phyloP scores from a whole-genome alignment of 768 basidiomycete genomes.

The Tephrocybe sp. region DNA sequence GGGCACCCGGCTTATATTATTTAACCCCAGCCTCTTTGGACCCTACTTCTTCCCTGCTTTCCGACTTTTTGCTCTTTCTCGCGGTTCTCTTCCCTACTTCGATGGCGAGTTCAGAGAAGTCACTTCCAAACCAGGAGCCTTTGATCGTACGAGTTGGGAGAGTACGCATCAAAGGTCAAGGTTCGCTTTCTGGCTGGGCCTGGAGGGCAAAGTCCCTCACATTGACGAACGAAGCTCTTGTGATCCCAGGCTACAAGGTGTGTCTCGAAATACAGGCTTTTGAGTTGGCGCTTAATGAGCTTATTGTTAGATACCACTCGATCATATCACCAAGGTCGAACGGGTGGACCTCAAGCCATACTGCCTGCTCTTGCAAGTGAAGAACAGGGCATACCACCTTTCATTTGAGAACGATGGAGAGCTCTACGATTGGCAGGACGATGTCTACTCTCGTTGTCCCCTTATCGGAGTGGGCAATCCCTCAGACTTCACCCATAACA shows the following conservation, averaged over 20 bases:
- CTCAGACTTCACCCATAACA: conserved; percentile 39
- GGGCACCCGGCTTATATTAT: conserved; percentile 4
- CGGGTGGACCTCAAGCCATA: conserved; percentile 37
- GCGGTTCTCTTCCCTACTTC: not conserved
- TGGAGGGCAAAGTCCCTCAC: conserved; percentile 21
- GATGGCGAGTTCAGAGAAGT: conserved; percentile 3
- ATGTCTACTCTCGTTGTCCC: conserved; percentile 40
- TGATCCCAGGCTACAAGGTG: conserved; percentile 19
- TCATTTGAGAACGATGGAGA: conserved; percentile 38
- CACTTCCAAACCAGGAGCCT: not conserved
- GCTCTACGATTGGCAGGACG: conserved; percentile 48
- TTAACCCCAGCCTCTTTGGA: not conserved
- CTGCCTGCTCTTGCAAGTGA: conserved; percentile 34
- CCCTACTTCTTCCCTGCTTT: not conserved
- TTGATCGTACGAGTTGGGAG: conserved; percentile 13
- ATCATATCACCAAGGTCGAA: conserved; percentile 37
- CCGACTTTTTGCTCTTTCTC: not conserved
- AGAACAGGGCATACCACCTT: conserved; percentile 32
- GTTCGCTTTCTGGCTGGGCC: conserved; percentile 17
- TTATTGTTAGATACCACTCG: conserved; percentile 25
- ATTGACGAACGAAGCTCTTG: conserved; percentile 19
- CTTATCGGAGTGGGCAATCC: conserved; percentile 35
- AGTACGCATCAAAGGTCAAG: conserved; percentile 17
- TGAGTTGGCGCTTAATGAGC: not conserved
- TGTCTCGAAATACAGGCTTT: not conserved